Evolutionary conservation across 495 filamentous ascomycete genomes (phyloP).

Genomic region (Annulohypoxylon maeteangense): DNA sequence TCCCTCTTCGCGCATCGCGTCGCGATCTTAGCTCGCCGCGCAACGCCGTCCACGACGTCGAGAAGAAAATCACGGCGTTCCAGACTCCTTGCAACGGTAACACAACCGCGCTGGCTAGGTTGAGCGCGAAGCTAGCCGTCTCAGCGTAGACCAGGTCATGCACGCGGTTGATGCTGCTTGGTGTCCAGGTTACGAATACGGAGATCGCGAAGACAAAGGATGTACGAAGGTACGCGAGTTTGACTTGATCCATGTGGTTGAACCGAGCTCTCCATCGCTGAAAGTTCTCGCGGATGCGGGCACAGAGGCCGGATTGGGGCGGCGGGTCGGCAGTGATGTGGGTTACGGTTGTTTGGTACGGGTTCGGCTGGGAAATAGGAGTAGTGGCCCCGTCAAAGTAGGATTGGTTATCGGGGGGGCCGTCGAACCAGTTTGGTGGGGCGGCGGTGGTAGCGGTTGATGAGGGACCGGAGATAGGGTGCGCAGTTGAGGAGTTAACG

Average conservation of each 20-base stretch:
- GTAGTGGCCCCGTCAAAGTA: slow-evolving; percentile 23
- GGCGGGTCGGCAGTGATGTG: slow-evolving; percentile 37
- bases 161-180: slow-evolving; percentile 79
- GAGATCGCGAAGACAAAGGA: slow-evolving; percentile 85
- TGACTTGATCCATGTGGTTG: slow-evolving; percentile 65
- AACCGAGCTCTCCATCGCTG: slow-evolving; percentile 46
- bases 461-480: slow-evolving; percentile 19
- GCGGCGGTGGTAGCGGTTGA: slow-evolving; percentile 14
- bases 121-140: slow-evolving; percentile 70
- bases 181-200: slow-evolving; percentile 84
- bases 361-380: slow-evolving; percentile 19
- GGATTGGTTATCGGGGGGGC: slow-evolving; percentile 34
- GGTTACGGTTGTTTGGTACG: slow-evolving; percentile 41
- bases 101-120: slow-evolving; percentile 75
- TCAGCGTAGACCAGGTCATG: slow-evolving; percentile 71
- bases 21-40: slow-evolving; percentile 46
- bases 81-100: slow-evolving; percentile 87
- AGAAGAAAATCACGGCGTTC: slow-evolving; percentile 83
- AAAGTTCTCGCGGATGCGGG: slow-evolving; percentile 13
- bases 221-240: slow-evolving; percentile 81
- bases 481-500: slow-evolving; percentile 42
- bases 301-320: slow-evolving; percentile 27
- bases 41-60: slow-evolving; percentile 61
- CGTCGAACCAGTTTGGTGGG: slow-evolving; percentile 45
- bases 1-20: slow-evolving; percentile 27